Evolutionary conservation across 2,329 filamentous ascomycete genomes (phyloP).

Genomic region (Colletotrichum sublineola): DNA sequence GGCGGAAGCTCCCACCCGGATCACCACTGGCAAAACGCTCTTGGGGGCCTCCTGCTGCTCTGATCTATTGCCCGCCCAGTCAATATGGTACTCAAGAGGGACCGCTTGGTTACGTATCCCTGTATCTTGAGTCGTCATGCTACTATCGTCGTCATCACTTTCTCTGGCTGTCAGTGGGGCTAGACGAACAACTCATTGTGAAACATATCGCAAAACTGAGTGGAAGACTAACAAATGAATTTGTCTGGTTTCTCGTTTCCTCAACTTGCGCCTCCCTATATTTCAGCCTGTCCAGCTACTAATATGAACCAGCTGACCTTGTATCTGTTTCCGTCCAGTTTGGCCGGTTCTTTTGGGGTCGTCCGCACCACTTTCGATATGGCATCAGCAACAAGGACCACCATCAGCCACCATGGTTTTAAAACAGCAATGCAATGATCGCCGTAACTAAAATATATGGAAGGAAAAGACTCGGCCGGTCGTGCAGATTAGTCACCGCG

Average conservation of each 20-base stretch:
- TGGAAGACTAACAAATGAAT: background rate
- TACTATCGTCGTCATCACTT: conserved; percentile 8
- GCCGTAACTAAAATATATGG: background rate
- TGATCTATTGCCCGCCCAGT: background rate
- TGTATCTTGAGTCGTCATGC: background rate
- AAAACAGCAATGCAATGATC: background rate
- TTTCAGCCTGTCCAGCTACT: background rate
- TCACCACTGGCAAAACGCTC: background rate
- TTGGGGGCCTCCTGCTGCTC: background rate
- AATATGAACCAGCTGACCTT: background rate
- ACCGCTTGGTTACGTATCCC: background rate
- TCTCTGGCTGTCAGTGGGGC: background rate
- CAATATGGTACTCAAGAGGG: background rate
- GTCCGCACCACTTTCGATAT: background rate
- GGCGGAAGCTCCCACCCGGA: background rate
- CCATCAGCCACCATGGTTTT: background rate
- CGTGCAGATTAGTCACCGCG: background rate
- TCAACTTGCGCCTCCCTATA: background rate
- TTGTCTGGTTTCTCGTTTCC: background rate
- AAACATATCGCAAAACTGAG: background rate
- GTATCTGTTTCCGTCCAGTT: background rate
- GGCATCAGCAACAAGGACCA: conserved; percentile 8
- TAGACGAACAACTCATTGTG: background rate
- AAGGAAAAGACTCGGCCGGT: conserved; percentile 15
- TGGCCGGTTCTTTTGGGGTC: background rate